phyloP scores from a whole-genome alignment of 2,329 filamentous ascomycete species.

The Botrytis cinerea region DNA sequence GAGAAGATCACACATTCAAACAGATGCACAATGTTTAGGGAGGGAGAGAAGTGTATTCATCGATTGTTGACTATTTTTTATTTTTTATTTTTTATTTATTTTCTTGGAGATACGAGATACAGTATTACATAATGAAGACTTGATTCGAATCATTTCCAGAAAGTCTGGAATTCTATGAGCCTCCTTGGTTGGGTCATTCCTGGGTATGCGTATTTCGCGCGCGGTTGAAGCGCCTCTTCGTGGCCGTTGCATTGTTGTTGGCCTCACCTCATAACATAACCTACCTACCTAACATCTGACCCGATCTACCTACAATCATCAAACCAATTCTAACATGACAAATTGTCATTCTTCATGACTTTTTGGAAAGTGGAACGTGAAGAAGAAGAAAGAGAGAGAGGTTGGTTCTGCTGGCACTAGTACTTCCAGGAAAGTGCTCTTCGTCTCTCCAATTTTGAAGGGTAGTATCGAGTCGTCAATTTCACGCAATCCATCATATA shows the following conservation, averaged over 20 bases:
- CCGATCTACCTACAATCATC: neutral
- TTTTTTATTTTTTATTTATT: too few relatives aligned
- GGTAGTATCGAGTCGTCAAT: too few relatives aligned
- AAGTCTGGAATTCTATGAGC: too few relatives aligned
- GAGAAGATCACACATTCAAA: constrained; percentile 29
- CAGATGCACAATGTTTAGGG: constrained; percentile 13
- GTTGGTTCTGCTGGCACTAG: too few relatives aligned
- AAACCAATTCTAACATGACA: neutral
- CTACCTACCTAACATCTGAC: neutral
- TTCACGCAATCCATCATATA: too few relatives aligned
- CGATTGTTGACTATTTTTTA: too few relatives aligned
- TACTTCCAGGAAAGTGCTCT: too few relatives aligned
- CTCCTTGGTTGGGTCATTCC: neutral
- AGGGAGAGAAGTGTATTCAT: neutral
- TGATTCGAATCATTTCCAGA: neutral
- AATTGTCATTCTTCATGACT: neutral
- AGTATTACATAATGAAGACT: too few relatives aligned
- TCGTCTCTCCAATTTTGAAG: too few relatives aligned
- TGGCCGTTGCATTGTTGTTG: neutral
- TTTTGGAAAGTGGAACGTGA: neutral
- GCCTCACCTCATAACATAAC: neutral
- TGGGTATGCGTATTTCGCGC: neutral
- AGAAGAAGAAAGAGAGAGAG: too few relatives aligned
- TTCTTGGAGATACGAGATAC: too few relatives aligned
- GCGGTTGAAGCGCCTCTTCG: neutral